Conservation (phyloP, 805 yeast genomes). For the Starmerella asiatica region DNA sequence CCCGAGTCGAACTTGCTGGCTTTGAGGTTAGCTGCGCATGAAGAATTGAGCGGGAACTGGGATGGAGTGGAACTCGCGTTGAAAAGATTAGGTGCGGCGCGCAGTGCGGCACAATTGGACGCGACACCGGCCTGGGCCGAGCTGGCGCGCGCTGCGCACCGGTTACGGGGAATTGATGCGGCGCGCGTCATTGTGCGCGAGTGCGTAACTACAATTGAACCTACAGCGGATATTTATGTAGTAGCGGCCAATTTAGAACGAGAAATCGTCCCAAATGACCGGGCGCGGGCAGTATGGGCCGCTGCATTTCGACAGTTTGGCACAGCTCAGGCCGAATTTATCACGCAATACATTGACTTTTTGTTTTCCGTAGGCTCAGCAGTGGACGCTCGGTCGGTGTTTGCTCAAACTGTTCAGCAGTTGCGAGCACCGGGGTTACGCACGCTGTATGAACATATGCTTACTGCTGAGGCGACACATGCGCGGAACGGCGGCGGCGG, state of each 20-base stretch:
- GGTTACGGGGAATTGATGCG: slow-evolving; percentile 50
- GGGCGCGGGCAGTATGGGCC: slow-evolving; percentile 66
- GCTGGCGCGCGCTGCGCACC: slow-evolving; percentile 57
- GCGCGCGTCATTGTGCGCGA: slow-evolving; percentile 60
- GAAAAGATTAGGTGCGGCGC: slow-evolving; percentile 36
- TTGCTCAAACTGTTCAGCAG: slow-evolving; percentile 55
- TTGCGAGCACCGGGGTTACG: slow-evolving; percentile 19
- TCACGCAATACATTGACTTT: slow-evolving; percentile 58
- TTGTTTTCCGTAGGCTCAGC: slow-evolving; percentile 56
- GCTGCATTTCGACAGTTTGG: slow-evolving; percentile 52
- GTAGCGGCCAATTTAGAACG: slow-evolving; percentile 76
- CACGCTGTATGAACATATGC: slow-evolving; percentile 43
- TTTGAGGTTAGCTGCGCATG: slow-evolving; percentile 52
- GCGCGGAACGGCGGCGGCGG: slow-evolving; percentile 41
- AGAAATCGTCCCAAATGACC: slow-evolving; percentile 40
- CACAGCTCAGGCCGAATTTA: slow-evolving; percentile 43
- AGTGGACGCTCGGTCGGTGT: slow-evolving; percentile 61
- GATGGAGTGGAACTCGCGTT: slow-evolving; percentile 40
- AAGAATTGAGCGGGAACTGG: slow-evolving; percentile 44
- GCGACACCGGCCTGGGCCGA: slow-evolving; percentile 56
- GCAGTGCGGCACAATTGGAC: slow-evolving; percentile 23
- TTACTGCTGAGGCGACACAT: slow-evolving; percentile 52
- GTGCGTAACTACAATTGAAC: slow-evolving; percentile 39
- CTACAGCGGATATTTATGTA: slow-evolving; percentile 58
- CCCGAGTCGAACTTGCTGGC: slow-evolving; percentile 57